Base-by-base conservation (phyloP, 352 stramenopile genomes). In the Achlya hypogyna region DNA sequence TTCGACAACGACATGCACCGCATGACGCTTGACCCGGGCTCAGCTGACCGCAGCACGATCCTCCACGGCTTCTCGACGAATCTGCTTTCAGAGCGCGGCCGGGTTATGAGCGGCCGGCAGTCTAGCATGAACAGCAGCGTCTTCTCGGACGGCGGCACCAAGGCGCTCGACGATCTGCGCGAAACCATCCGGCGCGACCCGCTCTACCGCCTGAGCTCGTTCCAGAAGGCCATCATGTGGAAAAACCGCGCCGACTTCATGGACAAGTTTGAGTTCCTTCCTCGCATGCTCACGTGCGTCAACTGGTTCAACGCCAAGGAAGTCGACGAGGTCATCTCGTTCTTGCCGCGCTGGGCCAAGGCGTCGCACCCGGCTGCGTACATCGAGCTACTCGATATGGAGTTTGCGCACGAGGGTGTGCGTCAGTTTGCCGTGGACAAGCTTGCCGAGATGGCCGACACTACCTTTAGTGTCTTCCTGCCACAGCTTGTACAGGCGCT, bases 401-500 rank as follows among this genome's bases (percentile, higher is more conserved):
- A 93, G 63, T 95, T 93, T 66, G 72, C 84, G 0, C 75, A 95
- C 54, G 81, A 90, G 71, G 72, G 75, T 14, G 80, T 95, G 5
- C 84, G 86, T 23, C 59, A 75, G 4, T 95, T 93, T 70, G 86
- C 86, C 2, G 86, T 95, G 0, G 52, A 75, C 32, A 88, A 90
- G 62, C 75, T 96, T 20, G 69, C 73, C 5, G 74, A 85, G 27
- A 94, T 96, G 86, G 77, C 81, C 20, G 88, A 96, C 58, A 89
- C 84, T 4, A 90, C 87, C 2, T 93, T 96, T 66, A 91, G 82
- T 60, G 91, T 94, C 43, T 93, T 95, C 62, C 73, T 96, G 23
- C 86, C 85, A 0, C 88, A 96, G 59, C 84, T 96, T 18, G 86
- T 95, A 10, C 88, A 96, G 63, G 86, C 84, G 14, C 79, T 96